These are phyloP conservation scores for Ophiosphaerella korrae DNA, from an alignment of 2,329 filamentous ascomycete species.

Conservation along the genomic window DNA sequence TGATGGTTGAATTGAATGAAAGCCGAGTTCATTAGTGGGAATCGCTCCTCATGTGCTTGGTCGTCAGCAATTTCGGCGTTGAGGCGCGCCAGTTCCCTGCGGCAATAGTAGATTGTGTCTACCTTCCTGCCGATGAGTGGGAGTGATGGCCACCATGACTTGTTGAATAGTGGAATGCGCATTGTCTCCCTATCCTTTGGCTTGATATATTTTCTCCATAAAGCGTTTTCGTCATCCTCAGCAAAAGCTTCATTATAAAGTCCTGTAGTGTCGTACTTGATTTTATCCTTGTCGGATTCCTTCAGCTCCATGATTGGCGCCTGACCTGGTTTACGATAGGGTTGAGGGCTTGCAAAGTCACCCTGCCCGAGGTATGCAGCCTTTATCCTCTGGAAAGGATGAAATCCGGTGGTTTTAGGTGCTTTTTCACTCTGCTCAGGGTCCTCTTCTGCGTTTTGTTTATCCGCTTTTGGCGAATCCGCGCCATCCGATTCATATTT, in stretches of 20 bases:
- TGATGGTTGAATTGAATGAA: conserved; percentile 99
- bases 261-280: conserved; percentile 37
- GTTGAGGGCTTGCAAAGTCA: conserved; percentile 53
- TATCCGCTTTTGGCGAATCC: conserved; percentile 25
- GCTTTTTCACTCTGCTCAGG: conserved; percentile 23
- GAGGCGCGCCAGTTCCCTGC: conserved; percentile 81
- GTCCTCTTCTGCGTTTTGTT: conserved; percentile 20
- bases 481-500: conserved; percentile 29
- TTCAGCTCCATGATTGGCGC: conserved; percentile 40
- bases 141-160: conserved; percentile 76
- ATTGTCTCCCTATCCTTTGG: conserved; percentile 85
- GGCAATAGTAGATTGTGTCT: conserved; percentile 91
- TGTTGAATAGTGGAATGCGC: conserved; percentile 63
- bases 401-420: conserved; percentile 20
- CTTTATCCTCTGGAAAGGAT: conserved; percentile 31
- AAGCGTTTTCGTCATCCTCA: conserved; percentile 50
- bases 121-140: conserved; percentile 86
- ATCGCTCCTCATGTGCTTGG: conserved; percentile 82
- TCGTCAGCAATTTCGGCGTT: conserved; percentile 93
- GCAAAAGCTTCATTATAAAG: conserved; percentile 37
- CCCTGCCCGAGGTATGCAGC: conserved; percentile 24
- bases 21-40: conserved; percentile 91
- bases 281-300: conserved; percentile 30
- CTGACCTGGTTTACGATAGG: conserved; percentile 47
- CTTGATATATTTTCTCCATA: conserved; percentile 84